Base-by-base conservation (phyloP, 352 stramenopile species). In the Pythium brassicae region DNA sequence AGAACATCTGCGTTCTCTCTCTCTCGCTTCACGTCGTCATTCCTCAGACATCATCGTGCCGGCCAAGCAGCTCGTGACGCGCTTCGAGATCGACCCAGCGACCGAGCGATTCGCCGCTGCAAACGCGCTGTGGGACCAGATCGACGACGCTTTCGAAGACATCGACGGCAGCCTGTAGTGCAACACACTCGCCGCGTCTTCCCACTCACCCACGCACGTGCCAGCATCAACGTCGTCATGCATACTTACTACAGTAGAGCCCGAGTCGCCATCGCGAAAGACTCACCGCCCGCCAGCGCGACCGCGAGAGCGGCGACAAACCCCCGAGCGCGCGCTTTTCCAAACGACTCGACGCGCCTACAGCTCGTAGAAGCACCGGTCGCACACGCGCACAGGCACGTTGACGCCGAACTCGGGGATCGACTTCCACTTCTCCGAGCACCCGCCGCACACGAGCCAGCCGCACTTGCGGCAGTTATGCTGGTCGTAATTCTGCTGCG, bases 391-490 rank as follows among this genome's bases (percentile, higher is more conserved):
- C 58, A 93, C 83, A 22, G 85, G 82, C 29, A 86, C 74, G 51
- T 95, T 91, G 65, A 95, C 89, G 27, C 85, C 85, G 51, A 87
- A 95, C 56, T 92, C 75, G 0, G 85, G 83, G 40, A 95, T 89
- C 5, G 85, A 89, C 58, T 88, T 90, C 59, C 71, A 76, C 53
- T 95, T 95, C 29, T 91, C 65, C 2, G 85, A 95, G 50, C 85
- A 95, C n/a, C 83, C 83, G 60, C 89, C 79, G 46, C 85, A 95
- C 19, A 93, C 80, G 25, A 95, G 71, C 43, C 69, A 79, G 17
- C 85, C 85, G 52, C 85, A 95, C 25, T 76, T 83, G 53, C 84
- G 71, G 65, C 88, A 97, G 57, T 96, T 96, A 71, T 97, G 86
- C 66, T 96, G 87, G 65, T 97, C 88, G 32, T 80, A 78, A 49